Evolutionary conservation across 1,139 yeast genomes (phyloP).

Genomic region (Taphrina betulina): DNA sequence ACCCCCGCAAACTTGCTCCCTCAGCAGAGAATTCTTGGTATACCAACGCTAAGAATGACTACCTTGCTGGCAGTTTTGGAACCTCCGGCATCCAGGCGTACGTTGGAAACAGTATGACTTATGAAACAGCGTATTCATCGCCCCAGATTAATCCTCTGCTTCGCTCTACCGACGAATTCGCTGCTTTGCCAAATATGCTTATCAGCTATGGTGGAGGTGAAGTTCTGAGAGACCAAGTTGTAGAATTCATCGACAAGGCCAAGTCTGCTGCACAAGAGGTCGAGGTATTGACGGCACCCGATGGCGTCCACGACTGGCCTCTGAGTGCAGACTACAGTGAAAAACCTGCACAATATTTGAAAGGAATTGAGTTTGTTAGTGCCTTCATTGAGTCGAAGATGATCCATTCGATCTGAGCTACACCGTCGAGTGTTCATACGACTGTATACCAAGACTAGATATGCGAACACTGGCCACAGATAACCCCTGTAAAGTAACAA

Average conservation of each 20-base stretch:
- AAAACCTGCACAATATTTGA: constrained; percentile 5
- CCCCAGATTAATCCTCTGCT: constrained; percentile 18
- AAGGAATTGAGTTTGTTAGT: constrained; percentile 13
- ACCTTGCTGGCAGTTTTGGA: constrained; percentile 7
- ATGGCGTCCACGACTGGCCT: constrained; percentile 28
- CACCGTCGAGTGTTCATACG: no score
- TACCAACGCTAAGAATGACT: constrained; percentile 2
- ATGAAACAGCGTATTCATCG: constrained; percentile 6
- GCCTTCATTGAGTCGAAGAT: constrained; percentile 24
- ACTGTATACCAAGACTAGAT: no score
- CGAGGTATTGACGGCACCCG: constrained; percentile 2
- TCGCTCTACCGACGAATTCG: constrained; percentile 9
- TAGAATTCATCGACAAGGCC: constrained; percentile 4
- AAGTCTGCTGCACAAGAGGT: neutral
- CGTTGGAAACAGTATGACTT: constrained; percentile 6
- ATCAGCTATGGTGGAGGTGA: constrained; percentile 19
- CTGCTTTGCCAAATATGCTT: constrained; percentile 7
- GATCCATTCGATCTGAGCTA: constrained; percentile 9
- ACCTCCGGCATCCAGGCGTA: constrained; percentile 16
- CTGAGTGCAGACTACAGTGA: neutral
- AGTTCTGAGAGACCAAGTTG: constrained; percentile 6
- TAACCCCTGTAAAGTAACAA: no score
- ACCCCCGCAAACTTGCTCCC: neutral
- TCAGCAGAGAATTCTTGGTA: neutral
- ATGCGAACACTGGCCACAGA: no score